A percentile compares a stretch with the other conserved stretches of the same genome.
phyloP scores from a whole-genome alignment of 768 basidiomycete genomes.

The Cyclocybe cylindracea region DNA sequence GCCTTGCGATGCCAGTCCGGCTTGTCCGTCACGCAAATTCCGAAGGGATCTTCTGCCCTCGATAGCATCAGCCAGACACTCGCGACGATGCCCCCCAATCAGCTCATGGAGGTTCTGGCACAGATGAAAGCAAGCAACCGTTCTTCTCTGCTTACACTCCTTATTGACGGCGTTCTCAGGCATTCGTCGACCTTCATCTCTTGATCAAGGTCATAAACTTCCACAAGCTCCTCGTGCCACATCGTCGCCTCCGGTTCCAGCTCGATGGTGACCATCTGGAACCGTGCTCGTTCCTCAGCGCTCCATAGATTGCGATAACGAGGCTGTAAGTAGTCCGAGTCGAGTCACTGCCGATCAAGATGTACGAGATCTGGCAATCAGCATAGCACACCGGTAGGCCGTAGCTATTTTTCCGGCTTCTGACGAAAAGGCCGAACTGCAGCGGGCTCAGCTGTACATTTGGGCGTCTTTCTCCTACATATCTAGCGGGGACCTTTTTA shows the following conservation, averaged over 20 bases:
- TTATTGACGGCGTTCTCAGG: constrained; percentile 46
- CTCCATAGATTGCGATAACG: constrained; percentile 1
- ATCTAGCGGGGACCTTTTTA: too few relatives aligned
- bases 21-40: constrained; percentile 75
- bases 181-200: constrained; percentile 54
- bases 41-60: constrained; percentile 68
- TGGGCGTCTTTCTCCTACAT: too few relatives aligned
- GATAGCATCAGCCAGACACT: constrained; percentile 88
- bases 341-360: constrained; percentile 7
- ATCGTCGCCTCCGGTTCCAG: too few relatives aligned
- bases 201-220: neutral
- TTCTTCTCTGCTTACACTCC: constrained; percentile 1
- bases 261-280: too few relatives aligned
- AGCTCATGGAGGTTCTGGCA: constrained; percentile 89
- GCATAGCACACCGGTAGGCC: too few relatives aligned
- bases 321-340: neutral
- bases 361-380: too few relatives aligned
- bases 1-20: too few relatives aligned
- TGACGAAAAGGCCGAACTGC: too few relatives aligned
- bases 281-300: too few relatives aligned
- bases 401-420: too few relatives aligned
- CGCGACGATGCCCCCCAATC: constrained; percentile 78
- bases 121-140: constrained; percentile 86
- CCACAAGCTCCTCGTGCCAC: too few relatives aligned
- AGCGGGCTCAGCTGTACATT: too few relatives aligned